Percentiles rank a stretch among this genome's conserved stretches.
Conservation (phyloP, 2,329 filamentous ascomycete species). For the Chaetothyriales sp. region DNA sequence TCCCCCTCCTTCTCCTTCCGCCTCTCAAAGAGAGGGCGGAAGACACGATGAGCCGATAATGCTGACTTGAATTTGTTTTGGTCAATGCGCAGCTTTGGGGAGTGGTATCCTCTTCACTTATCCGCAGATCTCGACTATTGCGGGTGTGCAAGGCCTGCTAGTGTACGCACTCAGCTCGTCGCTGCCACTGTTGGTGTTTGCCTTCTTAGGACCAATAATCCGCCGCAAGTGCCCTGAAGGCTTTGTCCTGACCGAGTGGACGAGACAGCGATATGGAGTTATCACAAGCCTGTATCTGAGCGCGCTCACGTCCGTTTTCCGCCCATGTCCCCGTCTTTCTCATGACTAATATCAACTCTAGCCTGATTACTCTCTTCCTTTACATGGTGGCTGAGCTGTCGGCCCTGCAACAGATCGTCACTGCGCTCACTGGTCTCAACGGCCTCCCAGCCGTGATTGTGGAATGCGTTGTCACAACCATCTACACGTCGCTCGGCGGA, state of each 20-base stretch:
- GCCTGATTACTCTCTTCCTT: conserved; percentile 63
- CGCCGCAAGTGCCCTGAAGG: conserved; percentile 67
- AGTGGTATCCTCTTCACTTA: conserved; percentile 75
- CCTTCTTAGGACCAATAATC: conserved; percentile 55
- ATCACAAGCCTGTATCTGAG: conserved; percentile 60
- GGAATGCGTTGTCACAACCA: conserved; percentile 62
- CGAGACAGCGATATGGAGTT: conserved; percentile 60
- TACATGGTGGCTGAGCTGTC: conserved; percentile 82
- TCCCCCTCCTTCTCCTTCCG: conserved; percentile 14
- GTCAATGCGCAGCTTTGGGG: conserved; percentile 50
- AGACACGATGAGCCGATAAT: conserved; percentile 2
- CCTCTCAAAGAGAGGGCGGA: conserved; percentile 7
- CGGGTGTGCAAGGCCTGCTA: conserved; percentile 64
- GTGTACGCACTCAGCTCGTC: conserved; percentile 62
- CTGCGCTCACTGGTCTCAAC: conserved; percentile 58
- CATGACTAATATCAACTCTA: conserved; percentile 17
- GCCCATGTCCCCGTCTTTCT: neutral
- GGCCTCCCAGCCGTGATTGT: conserved; percentile 65
- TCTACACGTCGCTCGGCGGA: conserved; percentile 71
- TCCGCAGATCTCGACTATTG: conserved; percentile 64
- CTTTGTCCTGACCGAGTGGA: conserved; percentile 77
- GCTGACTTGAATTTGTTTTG: conserved; percentile 7
- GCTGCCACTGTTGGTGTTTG: conserved; percentile 61
- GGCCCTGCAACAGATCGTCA: conserved; percentile 66
- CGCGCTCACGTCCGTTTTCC: conserved; percentile 46